Base-by-base conservation (phyloP, 1,284 basidiomycete genomes). In the Tetrapyrgos nigripes region DNA sequence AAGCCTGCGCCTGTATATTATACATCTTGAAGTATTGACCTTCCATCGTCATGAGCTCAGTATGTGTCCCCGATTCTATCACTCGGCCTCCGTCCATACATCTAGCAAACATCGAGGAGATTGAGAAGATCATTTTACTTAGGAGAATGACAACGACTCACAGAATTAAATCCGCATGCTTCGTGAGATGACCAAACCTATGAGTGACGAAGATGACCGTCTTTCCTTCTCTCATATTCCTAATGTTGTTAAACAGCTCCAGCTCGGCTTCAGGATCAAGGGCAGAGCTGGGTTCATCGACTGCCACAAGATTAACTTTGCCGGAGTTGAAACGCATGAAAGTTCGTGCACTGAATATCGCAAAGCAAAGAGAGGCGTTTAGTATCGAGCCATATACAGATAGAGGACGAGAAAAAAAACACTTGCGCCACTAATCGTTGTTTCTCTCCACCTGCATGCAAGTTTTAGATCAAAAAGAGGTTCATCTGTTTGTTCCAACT, bases 131-230 rank as follows among this genome's bases (percentile, higher is more conserved):
- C 21, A 6, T 26, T 4, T 33, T 33, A 33, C 31, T 33, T 17
- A 29, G 19, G 23, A 43, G 19, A 53, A 51, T 35, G 35, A 23
- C 27, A 28, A 3, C 14, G 9, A 63, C 76, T 29, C 62, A 88
- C 87, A 89, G 65, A 37, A 89, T 86, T 11, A 83, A 60, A 66
- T 89, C 87, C 0, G 88, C 87, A 59, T 84, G 75, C 56, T 82
- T 81, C 1, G 86, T 88, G 40, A 89, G 73, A 67, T 86, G 85
- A 3, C 87, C 88, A 62, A 89, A 89, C 4, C 87, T 79, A 70
- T 89, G 88, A 0, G 88, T 88, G 3, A 88, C 85, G 61, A 88
- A 89, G 2, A 89, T 73, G 81, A 89, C 84, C 11, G 87, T 89
- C 68, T 86, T 85, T 17, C 82, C 85, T 4, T 79, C 71, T 28